Evolutionary conservation across 495 filamentous ascomycete species (phyloP), one percentile per base, ranked within the genome.

Genomic region (Penicillium dipodomyicola): DNA sequence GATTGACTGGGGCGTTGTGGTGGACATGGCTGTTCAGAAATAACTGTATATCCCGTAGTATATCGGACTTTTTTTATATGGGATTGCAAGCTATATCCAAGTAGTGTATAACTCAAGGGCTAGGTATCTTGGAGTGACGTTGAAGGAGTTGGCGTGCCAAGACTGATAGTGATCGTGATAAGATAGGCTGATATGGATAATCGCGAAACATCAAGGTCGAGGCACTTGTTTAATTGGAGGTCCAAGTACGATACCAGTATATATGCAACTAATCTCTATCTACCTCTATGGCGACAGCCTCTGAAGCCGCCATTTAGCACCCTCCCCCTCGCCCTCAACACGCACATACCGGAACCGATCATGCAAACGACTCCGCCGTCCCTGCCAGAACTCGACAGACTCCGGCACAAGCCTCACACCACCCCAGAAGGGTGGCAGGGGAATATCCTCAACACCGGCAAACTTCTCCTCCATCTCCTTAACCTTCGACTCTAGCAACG

Each of bases 371-470:
- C 86, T 96, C 54, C 86, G 79, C 53, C 95, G 80, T 39, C 94
- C 94, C 76, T 96, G 90, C 93, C 92, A 96, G 72, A 97, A 97
- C 78, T 96, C 92, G 39, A 97, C 80, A 52, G 83, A 82, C 71
- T 90, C 88, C 2, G 94, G 94, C 54, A 91, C 80, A 52, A 98
- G 79, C 62, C 93, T 84, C 70, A 94, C 71, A 1, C 94, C 94
- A 8, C 94, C 94, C 94, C 94, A 98, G 72, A 96, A 97, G 20
- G 87, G 86, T 27, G 94, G 94, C 46, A 96, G 83, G 2, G 91
- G 92, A 52, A 98, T 95, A 39, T 88, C 68, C 54, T 96, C 86
- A 3, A 71, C 68, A 11, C 82, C 87, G 37, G 86, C 84, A 72
- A 95, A 97, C 63, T 72, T 80, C 64, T 72, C 74, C 77, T 91